These are phyloP conservation scores for Neofusicoccum sp. DNA, from an alignment of 2,329 filamentous ascomycete species.

Conservation along the genomic window DNA sequence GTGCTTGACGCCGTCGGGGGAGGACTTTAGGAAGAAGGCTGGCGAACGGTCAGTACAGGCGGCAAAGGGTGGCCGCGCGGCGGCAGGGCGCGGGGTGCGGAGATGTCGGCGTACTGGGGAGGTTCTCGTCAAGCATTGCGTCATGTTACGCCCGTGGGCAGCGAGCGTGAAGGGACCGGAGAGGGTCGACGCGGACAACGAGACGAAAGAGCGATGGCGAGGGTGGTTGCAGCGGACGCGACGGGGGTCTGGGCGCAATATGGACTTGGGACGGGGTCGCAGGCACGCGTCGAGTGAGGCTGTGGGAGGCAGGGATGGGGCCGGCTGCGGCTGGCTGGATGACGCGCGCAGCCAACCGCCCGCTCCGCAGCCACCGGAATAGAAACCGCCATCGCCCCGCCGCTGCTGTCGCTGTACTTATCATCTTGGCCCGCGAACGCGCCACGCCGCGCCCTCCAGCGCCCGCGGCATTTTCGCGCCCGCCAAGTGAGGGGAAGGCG, in stretches of 20 bases:
- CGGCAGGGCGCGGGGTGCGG: slow-evolving; percentile 26
- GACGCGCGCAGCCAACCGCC: slow-evolving; percentile 11
- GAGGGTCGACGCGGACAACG: neutral
- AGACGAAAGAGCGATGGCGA: neutral
- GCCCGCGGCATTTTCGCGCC: neutral
- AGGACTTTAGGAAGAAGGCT: slow-evolving; percentile 61
- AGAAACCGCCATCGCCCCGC: neutral
- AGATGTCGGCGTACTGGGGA: slow-evolving; percentile 59
- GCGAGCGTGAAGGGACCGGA: neutral
- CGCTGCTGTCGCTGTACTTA: neutral
- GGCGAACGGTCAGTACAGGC: slow-evolving; percentile 34
- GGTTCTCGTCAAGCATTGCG: slow-evolving; percentile 85
- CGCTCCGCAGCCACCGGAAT: neutral
- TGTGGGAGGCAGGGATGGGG: slow-evolving; percentile 6
- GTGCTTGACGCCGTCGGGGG: slow-evolving; percentile 51
- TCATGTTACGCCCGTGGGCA: neutral
- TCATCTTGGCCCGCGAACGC: neutral
- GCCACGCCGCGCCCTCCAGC: neutral
- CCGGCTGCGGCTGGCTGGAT: slow-evolving; percentile 9
- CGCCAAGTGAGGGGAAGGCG: neutral
- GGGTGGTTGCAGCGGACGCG: neutral
- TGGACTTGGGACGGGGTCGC: neutral
- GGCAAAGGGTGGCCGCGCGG: slow-evolving; percentile 41
- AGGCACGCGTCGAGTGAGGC: slow-evolving; percentile 12
- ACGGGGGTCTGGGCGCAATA: neutral